Percentiles rank a stretch among this genome's conserved stretches.
Evolutionary conservation across 2,329 filamentous ascomycete species (phyloP).

Genomic region (Mycosphaerella sp.): DNA sequence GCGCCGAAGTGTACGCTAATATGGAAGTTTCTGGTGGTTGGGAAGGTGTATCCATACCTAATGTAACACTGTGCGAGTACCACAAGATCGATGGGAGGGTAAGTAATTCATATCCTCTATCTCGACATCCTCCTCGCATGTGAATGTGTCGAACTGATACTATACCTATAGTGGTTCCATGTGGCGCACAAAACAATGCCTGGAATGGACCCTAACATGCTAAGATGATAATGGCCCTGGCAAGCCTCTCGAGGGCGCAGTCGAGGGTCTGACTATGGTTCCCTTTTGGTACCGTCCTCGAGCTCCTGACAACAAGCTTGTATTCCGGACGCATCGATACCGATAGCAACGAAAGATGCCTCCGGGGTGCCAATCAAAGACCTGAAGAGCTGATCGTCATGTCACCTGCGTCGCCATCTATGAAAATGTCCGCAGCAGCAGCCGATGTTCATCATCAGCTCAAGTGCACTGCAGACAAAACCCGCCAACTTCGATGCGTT

Average conservation of each 20-base stretch:
- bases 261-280: not conserved
- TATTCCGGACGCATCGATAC: too few relatives aligned
- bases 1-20: conserved; percentile 13
- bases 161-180: conserved; percentile 10
- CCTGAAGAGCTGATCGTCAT: too few relatives aligned
- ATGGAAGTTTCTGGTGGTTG: conserved; percentile 12
- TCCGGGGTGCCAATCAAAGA: too few relatives aligned
- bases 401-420: too few relatives aligned
- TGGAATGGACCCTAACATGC: conserved; percentile 12
- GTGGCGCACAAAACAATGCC: conserved; percentile 13
- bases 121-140: too few relatives aligned
- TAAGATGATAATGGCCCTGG: not conserved
- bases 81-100: conserved; percentile 11
- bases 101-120: not conserved
- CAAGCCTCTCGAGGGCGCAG: not conserved
- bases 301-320: not conserved
- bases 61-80: conserved; percentile 15
- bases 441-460: too few relatives aligned
- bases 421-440: too few relatives aligned
- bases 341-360: too few relatives aligned
- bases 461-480: too few relatives aligned
- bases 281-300: not conserved
- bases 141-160: too few relatives aligned
- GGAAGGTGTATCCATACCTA: conserved; percentile 8
- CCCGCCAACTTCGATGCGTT: too few relatives aligned